Conservation (phyloP, 495 filamentous ascomycete species). For the Podospora fimiseda region DNA sequence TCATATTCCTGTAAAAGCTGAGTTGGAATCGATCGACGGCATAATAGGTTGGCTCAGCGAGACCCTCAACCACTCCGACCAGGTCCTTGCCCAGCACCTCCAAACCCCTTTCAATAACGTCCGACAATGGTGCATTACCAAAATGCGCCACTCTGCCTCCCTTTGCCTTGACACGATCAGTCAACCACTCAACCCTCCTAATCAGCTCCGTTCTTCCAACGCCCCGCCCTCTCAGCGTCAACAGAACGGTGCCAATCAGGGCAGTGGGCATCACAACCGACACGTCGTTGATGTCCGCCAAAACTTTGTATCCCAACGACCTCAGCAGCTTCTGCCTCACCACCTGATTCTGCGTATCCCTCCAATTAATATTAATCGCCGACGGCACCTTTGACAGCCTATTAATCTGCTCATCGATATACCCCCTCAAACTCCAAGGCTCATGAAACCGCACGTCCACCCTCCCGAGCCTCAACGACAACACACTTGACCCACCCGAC, state of each 20-base stretch:
- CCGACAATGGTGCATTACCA: conserved; percentile 64
- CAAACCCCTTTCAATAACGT: conserved; percentile 82
- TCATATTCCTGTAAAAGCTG: conserved; percentile 98
- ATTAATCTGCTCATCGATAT: conserved; percentile 66
- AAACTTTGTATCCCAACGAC: conserved; percentile 81
- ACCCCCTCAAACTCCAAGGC: conserved; percentile 81
- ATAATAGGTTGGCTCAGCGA: conserved; percentile 84
- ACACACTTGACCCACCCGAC: conserved; percentile 71
- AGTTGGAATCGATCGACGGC: conserved; percentile 95
- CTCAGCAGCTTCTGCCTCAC: conserved; percentile 59
- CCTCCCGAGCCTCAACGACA: conserved; percentile 80
- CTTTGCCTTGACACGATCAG: conserved; percentile 71
- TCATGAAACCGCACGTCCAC: conserved; percentile 95
- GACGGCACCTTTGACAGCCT: conserved; percentile 36
- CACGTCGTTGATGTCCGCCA: conserved; percentile 90
- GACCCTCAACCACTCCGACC: conserved; percentile 67
- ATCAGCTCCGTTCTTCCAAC: conserved; percentile 83
- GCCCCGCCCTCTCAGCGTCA: conserved; percentile 86
- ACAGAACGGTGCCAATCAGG: conserved; percentile 84
- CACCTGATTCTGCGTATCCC: conserved; percentile 38
- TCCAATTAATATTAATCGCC: conserved; percentile 34
- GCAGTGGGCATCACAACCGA: conserved; percentile 98
- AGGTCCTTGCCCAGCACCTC: conserved; percentile 86
- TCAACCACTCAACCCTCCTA: conserved; percentile 85
- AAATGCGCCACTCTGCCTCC: conserved; percentile 91